These are phyloP conservation scores for Chlorella variabilis DNA, from an alignment of 163 green algal genomes.

Conservation along the genomic window DNA sequence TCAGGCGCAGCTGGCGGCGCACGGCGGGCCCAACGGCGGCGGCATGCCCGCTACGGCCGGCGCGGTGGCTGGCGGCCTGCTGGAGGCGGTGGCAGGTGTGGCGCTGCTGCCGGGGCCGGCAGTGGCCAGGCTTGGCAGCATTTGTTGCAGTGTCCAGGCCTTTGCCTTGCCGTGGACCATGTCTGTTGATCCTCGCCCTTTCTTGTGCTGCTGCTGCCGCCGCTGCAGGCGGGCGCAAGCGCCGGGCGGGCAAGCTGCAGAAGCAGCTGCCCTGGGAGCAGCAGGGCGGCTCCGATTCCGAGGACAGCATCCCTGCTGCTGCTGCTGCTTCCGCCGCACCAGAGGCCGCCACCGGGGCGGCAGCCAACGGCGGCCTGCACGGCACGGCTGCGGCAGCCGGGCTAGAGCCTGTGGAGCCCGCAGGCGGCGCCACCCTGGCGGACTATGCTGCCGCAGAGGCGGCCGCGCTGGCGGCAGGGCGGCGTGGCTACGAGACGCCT, in stretches of 20 bases:
- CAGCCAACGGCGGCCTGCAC: background rate
- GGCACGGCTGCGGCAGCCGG: background rate
- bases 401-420: background rate
- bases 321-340: background rate
- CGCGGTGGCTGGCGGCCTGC: background rate
- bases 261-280: constrained; percentile 31
- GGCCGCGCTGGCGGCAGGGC: background rate
- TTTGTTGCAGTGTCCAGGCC: background rate
- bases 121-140: too few relatives aligned
- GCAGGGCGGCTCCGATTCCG: background rate
- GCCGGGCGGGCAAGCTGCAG: constrained; percentile 35
- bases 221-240: constrained; percentile 15
- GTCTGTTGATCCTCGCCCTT: background rate
- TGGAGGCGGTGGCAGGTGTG: constrained; percentile 2
- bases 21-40: background rate
- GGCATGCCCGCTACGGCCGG: background rate
- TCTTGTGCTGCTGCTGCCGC: too few relatives aligned
- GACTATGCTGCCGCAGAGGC: constrained; percentile 8
- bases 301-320: background rate
- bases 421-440: constrained; percentile 1
- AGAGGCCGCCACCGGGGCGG: background rate
- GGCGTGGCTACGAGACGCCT: background rate
- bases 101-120: background rate
- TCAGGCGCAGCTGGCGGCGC: constrained; percentile 21
- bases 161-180: too few relatives aligned